Evolutionary conservation across 768 basidiomycete genomes (phyloP).

Genomic region (Amanita pallidorosea): DNA sequence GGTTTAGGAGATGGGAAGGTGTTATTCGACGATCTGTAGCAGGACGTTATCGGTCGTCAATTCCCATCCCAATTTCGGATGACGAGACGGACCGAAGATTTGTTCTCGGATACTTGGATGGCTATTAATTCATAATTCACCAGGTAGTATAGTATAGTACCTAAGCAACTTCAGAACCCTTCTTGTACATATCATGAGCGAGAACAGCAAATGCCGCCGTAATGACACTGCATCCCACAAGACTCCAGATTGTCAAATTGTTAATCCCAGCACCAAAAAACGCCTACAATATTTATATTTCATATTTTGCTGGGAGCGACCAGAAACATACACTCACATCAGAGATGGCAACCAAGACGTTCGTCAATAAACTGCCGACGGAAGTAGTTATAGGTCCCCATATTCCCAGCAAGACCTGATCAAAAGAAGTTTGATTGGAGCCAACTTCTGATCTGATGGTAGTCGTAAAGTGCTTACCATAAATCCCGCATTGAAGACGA

Average conservation of each 20-base stretch:
- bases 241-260: conserved; percentile 57
- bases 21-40: conserved; percentile 53
- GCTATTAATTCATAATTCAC: neutral
- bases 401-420: conserved; percentile 65
- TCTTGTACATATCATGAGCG: conserved; percentile 54
- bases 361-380: conserved; percentile 90
- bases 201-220: conserved; percentile 76
- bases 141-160: neutral
- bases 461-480: conserved; percentile 45
- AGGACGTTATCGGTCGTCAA: conserved; percentile 29
- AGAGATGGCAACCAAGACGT: conserved; percentile 75
- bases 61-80: conserved; percentile 9
- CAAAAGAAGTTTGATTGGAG: conserved; percentile 6
- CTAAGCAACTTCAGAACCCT: conserved; percentile 8
- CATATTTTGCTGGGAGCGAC: conserved; percentile 1
- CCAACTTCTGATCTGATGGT: neutral
- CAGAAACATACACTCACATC: conserved; percentile 35
- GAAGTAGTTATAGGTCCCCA: conserved; percentile 87
- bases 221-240: conserved; percentile 72
- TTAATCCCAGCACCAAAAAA: conserved; percentile 55
- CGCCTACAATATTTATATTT: conserved; percentile 14
- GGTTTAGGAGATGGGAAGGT: conserved; percentile 72
- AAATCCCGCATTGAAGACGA: conserved; percentile 75
- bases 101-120: conserved; percentile 1
- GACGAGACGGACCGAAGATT: neutral